Base-by-base conservation (phyloP, 2,329 filamentous ascomycete genomes). In the Annulohypoxylon truncatum region DNA sequence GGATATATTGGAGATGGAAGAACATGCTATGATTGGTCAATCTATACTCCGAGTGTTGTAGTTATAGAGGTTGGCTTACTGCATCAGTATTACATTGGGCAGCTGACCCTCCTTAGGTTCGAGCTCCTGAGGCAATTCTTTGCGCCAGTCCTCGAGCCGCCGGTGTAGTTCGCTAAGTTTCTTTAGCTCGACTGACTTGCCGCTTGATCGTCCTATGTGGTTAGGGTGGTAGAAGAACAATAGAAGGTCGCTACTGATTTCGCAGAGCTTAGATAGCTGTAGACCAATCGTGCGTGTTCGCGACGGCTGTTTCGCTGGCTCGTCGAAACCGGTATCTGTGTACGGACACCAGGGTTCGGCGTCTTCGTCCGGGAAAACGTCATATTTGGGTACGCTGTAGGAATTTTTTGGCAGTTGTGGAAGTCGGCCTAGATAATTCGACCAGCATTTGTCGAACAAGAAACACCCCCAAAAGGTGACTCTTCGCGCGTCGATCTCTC, bases 401-500 rank as follows among this genome's bases (percentile, higher is more conserved):
- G 92, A 92, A 28, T 89, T 89, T 42, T 88, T 90, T 0, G 93
- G 90, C 9, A 98, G 82, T 77, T 97, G 95, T 9, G 96, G 95
- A 67, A 97, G 84, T 44, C 96, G 90, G 50, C 96, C 95, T 24
- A 98, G 87, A 73, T 98, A 98, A 77, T 97, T 98, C 52, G 94
- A 97, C 94, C 95, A 98, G 78, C 93, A 97, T 84, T 97, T 98
- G 82, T 99, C 96, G 77, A 98, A 97, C n/a, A 97, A 81, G 78
- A 96, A 98, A 77, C 94, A 97, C 5, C 96, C 96, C 96, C 96
- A 98, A 75, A 97, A 98, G 0, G 96, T 98, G 42, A 98, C 90
- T 56, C 92, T 87, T 38, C 96, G 86, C 2, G 94, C 94, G 79
- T 99, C 96, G 38, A 96, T 87, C 77, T 97, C 95, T 48, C 92